phyloP scores from a whole-genome alignment of 2,329 filamentous ascomycete genomes.

The Fusarium heterosporum region DNA sequence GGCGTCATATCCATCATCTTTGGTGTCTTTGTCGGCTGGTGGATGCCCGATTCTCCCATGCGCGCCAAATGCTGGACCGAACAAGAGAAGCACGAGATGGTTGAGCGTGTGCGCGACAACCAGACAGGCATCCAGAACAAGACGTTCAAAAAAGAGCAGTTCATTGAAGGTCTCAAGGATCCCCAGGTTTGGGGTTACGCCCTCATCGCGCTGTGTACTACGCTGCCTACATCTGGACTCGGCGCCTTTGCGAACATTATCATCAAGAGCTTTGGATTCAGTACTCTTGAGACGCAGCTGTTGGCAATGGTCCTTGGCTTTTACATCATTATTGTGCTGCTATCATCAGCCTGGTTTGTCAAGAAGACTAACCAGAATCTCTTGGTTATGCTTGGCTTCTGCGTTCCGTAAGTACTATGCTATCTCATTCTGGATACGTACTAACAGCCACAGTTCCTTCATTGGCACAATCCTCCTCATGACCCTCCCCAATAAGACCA shows the following conservation, averaged over 20 bases:
- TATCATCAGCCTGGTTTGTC: conserved; percentile 74
- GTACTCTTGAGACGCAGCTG: conserved; percentile 74
- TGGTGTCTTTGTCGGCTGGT: conserved; percentile 72
- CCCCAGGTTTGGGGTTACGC: conserved; percentile 75
- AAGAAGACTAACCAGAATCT: conserved; percentile 77
- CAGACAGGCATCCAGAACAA: conserved; percentile 72
- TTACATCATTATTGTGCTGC: conserved; percentile 77
- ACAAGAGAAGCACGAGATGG: conserved; percentile 72
- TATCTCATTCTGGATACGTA: rapidly evolving
- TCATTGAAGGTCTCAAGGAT: conserved; percentile 67
- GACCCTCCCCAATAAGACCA: conserved; percentile 36
- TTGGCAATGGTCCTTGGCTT: conserved; percentile 80
- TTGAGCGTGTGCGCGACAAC: conserved; percentile 70
- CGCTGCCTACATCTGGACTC: conserved; percentile 77
- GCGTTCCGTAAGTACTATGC: conserved; percentile 64
- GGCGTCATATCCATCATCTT: conserved; percentile 72
- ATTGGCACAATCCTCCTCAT: conserved; percentile 79
- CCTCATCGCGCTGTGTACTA: conserved; percentile 76
- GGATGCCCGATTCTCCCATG: conserved; percentile 78
- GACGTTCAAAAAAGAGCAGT: conserved; percentile 59
- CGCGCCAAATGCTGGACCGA: conserved; percentile 76
- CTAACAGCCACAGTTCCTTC: conserved; percentile 57
- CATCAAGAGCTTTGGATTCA: conserved; percentile 76
- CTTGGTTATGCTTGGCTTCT: conserved; percentile 72
- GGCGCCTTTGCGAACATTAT: conserved; percentile 81